Conservation (phyloP, 208 protist species). For the Tritrichomonas foetus region DNA sequence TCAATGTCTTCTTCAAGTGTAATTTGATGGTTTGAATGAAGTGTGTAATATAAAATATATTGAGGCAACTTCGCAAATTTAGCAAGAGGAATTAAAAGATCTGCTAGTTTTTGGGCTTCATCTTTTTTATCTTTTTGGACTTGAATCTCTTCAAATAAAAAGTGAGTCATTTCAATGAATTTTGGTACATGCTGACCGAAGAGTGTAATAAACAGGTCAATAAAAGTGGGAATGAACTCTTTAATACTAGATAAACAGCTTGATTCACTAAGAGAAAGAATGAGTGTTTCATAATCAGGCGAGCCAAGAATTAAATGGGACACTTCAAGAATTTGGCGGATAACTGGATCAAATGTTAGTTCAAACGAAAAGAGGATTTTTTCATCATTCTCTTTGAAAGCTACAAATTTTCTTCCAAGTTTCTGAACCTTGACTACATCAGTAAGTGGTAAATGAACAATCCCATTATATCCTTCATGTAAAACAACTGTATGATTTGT, state of each 20-base stretch:
- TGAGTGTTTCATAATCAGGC: background rate
- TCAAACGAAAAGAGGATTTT: background rate
- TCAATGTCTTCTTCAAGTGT: background rate
- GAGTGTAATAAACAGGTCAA: background rate
- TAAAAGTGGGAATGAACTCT: background rate
- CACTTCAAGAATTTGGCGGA: background rate
- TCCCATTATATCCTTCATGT: background rate
- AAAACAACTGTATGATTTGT: background rate
- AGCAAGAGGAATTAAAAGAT: background rate
- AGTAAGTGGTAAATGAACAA: background rate
- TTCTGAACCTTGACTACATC: background rate
- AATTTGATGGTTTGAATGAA: background rate
- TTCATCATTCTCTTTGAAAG: too few relatives aligned
- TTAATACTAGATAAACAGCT: background rate
- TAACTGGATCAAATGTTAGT: background rate
- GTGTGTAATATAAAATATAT: background rate
- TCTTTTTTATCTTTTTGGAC: background rate
- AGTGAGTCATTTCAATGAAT: background rate
- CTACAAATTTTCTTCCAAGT: background rate
- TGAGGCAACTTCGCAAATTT: background rate
- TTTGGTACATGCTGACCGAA: background rate
- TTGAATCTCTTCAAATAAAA: constrained; percentile 12
- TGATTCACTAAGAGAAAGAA: constrained; percentile 2
- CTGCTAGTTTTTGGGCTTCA: background rate
- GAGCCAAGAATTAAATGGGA: background rate